These are phyloP conservation scores for Mycosphaerella arachidis DNA, from an alignment of 2,329 filamentous ascomycete genomes.

Conservation along the genomic window DNA sequence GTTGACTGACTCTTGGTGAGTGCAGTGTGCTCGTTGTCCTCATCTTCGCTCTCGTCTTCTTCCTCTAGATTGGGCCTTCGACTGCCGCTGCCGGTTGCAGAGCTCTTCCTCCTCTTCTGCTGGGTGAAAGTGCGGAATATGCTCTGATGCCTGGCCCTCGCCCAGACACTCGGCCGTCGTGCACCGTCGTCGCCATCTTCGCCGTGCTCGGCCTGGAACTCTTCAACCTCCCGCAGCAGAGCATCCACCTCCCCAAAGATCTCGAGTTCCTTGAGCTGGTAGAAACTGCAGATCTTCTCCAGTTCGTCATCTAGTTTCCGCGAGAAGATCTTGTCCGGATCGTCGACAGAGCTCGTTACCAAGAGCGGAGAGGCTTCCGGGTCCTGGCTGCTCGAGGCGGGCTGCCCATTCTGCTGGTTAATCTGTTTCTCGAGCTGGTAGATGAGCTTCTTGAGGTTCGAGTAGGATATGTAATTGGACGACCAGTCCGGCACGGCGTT, in stretches of 20 bases:
- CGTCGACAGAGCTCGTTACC: slow-evolving; percentile 46
- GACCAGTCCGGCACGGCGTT: slow-evolving; percentile 99
- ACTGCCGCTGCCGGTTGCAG: slow-evolving; percentile 36
- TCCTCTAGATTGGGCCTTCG: slow-evolving; percentile 52
- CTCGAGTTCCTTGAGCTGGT: slow-evolving; percentile 81
- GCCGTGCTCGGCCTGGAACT: slow-evolving; percentile 57
- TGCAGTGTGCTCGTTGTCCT: slow-evolving; percentile 48
- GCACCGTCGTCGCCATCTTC: slow-evolving; percentile 29
- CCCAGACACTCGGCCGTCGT: slow-evolving; percentile 31
- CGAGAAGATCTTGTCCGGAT: slow-evolving; percentile 77
- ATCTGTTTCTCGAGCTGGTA: slow-evolving; percentile 88
- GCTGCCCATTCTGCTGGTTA: slow-evolving; percentile 48
- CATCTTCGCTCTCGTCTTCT: slow-evolving; percentile 53
- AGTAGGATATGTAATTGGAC: slow-evolving; percentile 95
- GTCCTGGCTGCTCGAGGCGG: slow-evolving; percentile 49
- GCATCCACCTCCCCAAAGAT: slow-evolving; percentile 75
- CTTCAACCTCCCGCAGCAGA: slow-evolving; percentile 68
- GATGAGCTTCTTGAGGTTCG: slow-evolving; percentile 97
- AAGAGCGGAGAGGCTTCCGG: slow-evolving; percentile 83
- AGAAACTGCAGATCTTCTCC: slow-evolving; percentile 92
- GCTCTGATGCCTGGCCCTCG: slow-evolving; percentile 39
- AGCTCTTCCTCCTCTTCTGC: slow-evolving; percentile 42
- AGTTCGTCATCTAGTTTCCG: slow-evolving; percentile 81
- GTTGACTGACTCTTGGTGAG: slow-evolving; percentile 36
- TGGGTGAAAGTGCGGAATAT: slow-evolving; percentile 50